Evolutionary conservation across 495 filamentous ascomycete species (phyloP).

Genomic region (Xylaria bambusicola): DNA sequence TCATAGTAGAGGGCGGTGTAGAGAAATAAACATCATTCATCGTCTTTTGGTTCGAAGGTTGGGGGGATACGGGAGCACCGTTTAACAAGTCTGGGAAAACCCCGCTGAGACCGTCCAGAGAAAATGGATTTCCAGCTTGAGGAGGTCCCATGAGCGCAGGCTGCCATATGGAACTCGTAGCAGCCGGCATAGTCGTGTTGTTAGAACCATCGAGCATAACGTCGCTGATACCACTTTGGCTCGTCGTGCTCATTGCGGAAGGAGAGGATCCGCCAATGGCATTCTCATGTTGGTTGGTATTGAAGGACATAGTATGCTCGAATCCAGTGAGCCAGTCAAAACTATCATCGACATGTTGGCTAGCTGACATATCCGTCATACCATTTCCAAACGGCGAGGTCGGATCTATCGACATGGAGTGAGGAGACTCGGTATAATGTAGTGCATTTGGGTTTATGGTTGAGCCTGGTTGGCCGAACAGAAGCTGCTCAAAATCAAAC

Average conservation of each 20-base stretch:
- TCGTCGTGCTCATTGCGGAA: slow-evolving; percentile 89
- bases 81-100: slow-evolving; percentile 63
- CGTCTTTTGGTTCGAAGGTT: slow-evolving; percentile 55
- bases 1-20: slow-evolving; percentile 69
- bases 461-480: slow-evolving; percentile 62
- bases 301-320: slow-evolving; percentile 73
- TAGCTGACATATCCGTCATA: slow-evolving; percentile 57
- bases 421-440: slow-evolving; percentile 85
- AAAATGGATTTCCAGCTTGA: slow-evolving; percentile 61
- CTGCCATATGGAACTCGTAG: slow-evolving; percentile 64
- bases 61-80: slow-evolving; percentile 63
- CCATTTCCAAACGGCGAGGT: slow-evolving; percentile 72
- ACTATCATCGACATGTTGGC: slow-evolving; percentile 70
- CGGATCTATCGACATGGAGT: slow-evolving; percentile 68
- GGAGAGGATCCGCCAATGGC: slow-evolving; percentile 91
- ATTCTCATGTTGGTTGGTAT: slow-evolving; percentile 64
- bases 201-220: slow-evolving; percentile 86
- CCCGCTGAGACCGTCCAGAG: slow-evolving; percentile 57
- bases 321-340: slow-evolving; percentile 89
- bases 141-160: slow-evolving; percentile 63
- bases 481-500: slow-evolving; percentile 73
- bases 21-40: slow-evolving; percentile 59
- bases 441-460: slow-evolving; percentile 97
- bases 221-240: slow-evolving; percentile 89
- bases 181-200: slow-evolving; percentile 46